These are phyloP conservation scores for Alternaria longipes DNA, from an alignment of 2,329 filamentous ascomycete species.

Conservation along the genomic window DNA sequence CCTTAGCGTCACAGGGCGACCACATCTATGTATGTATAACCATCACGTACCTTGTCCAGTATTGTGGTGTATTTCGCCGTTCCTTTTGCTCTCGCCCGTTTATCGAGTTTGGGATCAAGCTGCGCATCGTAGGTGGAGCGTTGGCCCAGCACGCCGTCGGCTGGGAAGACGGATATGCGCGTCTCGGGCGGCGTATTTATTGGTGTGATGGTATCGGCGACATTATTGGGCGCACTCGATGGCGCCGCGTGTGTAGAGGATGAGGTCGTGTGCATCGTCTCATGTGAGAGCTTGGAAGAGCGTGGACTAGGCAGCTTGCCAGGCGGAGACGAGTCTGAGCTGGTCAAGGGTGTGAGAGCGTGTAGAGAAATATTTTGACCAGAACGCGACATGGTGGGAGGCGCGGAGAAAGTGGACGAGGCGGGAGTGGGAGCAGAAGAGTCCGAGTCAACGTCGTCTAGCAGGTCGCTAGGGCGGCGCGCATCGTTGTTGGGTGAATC, in stretches of 20 bases:
- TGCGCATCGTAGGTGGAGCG: conserved; percentile 71
- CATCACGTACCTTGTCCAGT: conserved; percentile 56
- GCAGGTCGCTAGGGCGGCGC: conserved; percentile 65
- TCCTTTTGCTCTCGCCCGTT: conserved; percentile 60
- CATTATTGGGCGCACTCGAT: conserved; percentile 51
- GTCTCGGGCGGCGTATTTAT: conserved; percentile 55
- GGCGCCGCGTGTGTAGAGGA: conserved; percentile 45
- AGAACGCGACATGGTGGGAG: conserved; percentile 63
- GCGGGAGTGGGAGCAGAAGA: conserved; percentile 67
- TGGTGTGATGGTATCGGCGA: conserved; percentile 57
- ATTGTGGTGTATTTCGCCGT: conserved; percentile 61
- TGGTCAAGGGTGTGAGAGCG: conserved; percentile 72
- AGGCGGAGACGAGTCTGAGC: conserved; percentile 70
- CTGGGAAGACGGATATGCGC: conserved; percentile 60
- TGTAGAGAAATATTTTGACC: conserved; percentile 63
- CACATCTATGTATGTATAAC: conserved; percentile 44
- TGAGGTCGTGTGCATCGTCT: conserved; percentile 45
- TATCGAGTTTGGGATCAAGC: conserved; percentile 65
- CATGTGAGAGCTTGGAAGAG: conserved; percentile 52
- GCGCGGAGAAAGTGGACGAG: conserved; percentile 75
- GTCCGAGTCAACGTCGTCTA: conserved; percentile 75
- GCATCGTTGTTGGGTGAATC: conserved; percentile 43
- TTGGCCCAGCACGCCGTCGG: conserved; percentile 64
- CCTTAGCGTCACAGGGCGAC: conserved; percentile 53
- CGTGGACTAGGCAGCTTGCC: conserved; percentile 65